Evolutionary conservation across 2,329 filamentous ascomycete species (phyloP), one percentile per base, ranked within the genome.

Genomic region (Fusarium clavum): DNA sequence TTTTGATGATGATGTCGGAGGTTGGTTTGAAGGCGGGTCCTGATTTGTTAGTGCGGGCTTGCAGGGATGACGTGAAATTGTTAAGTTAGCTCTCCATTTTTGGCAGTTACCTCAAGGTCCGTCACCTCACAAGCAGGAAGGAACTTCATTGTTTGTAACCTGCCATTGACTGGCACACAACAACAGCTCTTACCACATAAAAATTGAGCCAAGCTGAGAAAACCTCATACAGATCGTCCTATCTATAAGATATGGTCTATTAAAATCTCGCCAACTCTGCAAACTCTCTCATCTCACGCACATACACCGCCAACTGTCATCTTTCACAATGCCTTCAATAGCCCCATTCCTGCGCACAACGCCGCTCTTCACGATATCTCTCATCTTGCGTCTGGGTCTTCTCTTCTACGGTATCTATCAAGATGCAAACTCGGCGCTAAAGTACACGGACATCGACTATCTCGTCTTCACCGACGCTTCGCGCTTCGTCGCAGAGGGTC

Each of bases 401-500:
- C 87, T 98, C 52, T 78, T 97, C 75, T 98, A 98, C 79, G 95
- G 96, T 62, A 88, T 94, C 65, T 94, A 93, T 85, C 96, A 99
- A 83, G 96, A 99, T 81, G 91, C 93, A 64, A 87, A 94, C 81
- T 97, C 94, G 10, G 91, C 95, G 16, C 83, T 99, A 77, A 98
- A 98, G 82, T 99, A 98, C 84, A 99, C 96, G 54, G 96, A 99
- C 81, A 98, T 99, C 75, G 96, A 99, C 85, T 99, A 99, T 82
- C 90, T 94, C 71, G 96, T 99, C 79, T 99, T 99, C 84, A 98
- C 96, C 51, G 95, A 98, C 79, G 96, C 96, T 27, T 89, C 96
- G 4, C 92, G 92, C 70, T 95, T 92, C 80, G 81, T 93, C 45
- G 82, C 90, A 6, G 83, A 81, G n/a, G 88, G 88, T 6, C 81